Base-by-base conservation (phyloP, 1,284 basidiomycete species). In the Pholiota adiposa region DNA sequence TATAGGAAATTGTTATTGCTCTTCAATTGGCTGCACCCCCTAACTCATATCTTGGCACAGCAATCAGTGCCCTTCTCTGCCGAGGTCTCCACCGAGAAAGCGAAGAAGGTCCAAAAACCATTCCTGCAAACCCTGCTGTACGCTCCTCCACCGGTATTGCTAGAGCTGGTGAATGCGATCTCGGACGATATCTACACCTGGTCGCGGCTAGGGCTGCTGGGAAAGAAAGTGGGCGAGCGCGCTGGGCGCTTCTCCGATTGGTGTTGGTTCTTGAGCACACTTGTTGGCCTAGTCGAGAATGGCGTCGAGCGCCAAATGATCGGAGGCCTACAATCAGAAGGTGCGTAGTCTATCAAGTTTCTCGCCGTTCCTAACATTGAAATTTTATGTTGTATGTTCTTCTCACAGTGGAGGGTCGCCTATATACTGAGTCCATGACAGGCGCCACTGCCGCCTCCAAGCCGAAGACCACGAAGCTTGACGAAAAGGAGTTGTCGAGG, bases 241-340 rank as follows among this genome's bases (percentile, higher is more conserved):
- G 91, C 90, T 3, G 90, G 79, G 31, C 81, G 84, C 21, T 85
- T 92, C 67, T 85, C 91, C 0, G 85, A 93, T 71, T 92, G 89
- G 88, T 92, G 91, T 70, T 93, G 91, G 92, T 81, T 93, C 66
- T 76, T 88, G 21, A 79, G 87, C 21, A 93, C 90, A 0, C 76
- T 93, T 18, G 89, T 90, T 9, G 86, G 87, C 49, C 76, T 93
- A 5, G 89, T 93, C 5, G 91, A 93, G 76, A 92, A 93, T 69
- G 83, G 84, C 6, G 85, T 93, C 1, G 90, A 93, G 70, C 78
- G 88, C 63, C 80, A 83, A 63, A 82, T 93, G 63, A 86, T 91
- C 44, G 80, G 77, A 43, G 80, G 81, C 62, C 78, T 85, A 55
- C 83, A 86, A 68, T 79, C 83, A 44, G 79, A 89, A 79, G 84